Conservation (phyloP, 805 yeast genomes). For the Naumovozyma castellii region DNA sequence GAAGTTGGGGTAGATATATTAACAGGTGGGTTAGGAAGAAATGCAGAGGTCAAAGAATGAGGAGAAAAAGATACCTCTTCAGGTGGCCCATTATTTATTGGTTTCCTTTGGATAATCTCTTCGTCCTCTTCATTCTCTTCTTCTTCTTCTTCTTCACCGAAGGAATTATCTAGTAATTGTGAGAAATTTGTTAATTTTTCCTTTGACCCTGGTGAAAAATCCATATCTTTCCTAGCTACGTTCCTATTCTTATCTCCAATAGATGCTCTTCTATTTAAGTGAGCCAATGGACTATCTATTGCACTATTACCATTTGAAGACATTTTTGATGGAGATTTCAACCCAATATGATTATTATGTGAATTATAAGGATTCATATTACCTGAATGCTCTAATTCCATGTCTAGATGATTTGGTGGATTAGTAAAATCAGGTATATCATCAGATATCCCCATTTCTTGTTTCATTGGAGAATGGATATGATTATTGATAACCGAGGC, state of each 20-base stretch:
- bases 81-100: too few relatives aligned
- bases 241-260: background rate
- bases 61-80: too few relatives aligned
- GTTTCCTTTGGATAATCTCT: too few relatives aligned
- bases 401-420: background rate
- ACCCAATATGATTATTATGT: background rate
- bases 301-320: background rate
- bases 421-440: background rate
- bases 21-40: background rate
- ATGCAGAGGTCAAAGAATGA: background rate
- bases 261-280: background rate
- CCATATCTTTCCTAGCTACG: constrained; percentile 5
- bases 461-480: constrained; percentile 26
- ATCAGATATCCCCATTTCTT: background rate
- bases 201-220: constrained; percentile 25
- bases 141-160: constrained; percentile 6
- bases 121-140: background rate
- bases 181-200: constrained; percentile 22
- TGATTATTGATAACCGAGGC: constrained; percentile 28
- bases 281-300: constrained; percentile 3
- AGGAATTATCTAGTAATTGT: constrained; percentile 20
- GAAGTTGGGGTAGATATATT: constrained; percentile 3
- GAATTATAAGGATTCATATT: too few relatives aligned
- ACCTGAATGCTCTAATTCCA: too few relatives aligned
- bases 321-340: background rate